A percentile compares a stretch with the other conserved stretches of the same genome.
These are phyloP conservation scores for Castanea mollissima DNA, from an alignment of 306 rosid species.

Conservation along the genomic window DNA sequence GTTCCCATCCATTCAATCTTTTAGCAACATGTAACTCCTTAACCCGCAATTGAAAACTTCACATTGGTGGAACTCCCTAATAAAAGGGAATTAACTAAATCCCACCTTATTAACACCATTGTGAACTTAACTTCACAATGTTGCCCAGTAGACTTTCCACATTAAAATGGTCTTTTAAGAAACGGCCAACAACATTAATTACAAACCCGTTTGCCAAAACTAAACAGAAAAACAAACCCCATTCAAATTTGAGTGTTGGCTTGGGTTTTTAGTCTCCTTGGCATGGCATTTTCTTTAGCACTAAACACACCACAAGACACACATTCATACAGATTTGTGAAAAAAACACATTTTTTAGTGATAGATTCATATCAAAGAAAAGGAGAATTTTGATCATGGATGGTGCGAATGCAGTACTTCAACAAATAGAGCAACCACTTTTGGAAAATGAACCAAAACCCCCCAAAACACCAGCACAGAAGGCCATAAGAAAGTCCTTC, in stretches of 20 bases:
- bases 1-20: neutral
- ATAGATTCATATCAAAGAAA: neutral
- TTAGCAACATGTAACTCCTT: neutral
- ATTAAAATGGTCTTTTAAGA: neutral
- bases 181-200: neutral
- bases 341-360: neutral
- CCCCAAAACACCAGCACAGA: conserved; percentile 54
- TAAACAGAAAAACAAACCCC: neutral
- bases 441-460: conserved; percentile 31
- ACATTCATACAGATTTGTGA: neutral
- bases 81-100: neutral
- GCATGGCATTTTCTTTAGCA: neutral
- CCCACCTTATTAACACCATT: neutral
- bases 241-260: neutral
- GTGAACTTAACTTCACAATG: neutral
- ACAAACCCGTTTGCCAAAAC: neutral
- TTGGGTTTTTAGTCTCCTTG: neutral
- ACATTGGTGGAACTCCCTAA: neutral
- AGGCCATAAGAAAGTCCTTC: conserved; percentile 60
- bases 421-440: conserved; percentile 32
- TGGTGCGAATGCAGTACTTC: neutral
- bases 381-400: conserved; percentile 19
- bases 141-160: neutral
- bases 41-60: neutral
- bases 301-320: neutral